A percentile compares a stretch with the other conserved stretches of the same genome.
These are phyloP conservation scores for Calonectria hongkongensis DNA, from an alignment of 2,329 filamentous ascomycete species.

Conservation along the genomic window DNA sequence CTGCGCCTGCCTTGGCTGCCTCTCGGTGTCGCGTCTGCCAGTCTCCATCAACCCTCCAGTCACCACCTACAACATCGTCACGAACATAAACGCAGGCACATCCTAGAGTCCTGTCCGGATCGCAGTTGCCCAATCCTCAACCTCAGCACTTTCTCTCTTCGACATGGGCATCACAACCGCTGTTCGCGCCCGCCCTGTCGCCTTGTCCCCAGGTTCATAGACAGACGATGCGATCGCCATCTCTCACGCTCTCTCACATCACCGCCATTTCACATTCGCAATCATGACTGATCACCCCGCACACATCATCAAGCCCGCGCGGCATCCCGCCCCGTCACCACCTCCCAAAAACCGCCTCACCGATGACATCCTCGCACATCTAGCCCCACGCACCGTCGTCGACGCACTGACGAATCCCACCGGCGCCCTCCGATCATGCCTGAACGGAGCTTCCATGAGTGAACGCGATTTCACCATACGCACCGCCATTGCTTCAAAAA, in stretches of 20 bases:
- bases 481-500: constrained; percentile 81
- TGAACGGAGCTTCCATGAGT: constrained; percentile 76
- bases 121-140: constrained; percentile 40
- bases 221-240: constrained; percentile 54
- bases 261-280: constrained; percentile 48
- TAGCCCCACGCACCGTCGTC: constrained; percentile 77
- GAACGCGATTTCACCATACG: constrained; percentile 84
- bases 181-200: constrained; percentile 48
- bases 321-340: constrained; percentile 63
- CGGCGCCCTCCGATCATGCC: constrained; percentile 73
- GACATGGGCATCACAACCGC: constrained; percentile 55
- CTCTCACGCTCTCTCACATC: constrained; percentile 44
- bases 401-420: constrained; percentile 74
- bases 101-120: constrained; percentile 27
- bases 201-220: constrained; percentile 55
- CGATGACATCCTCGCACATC: constrained; percentile 77
- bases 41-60: constrained; percentile 39
- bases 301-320: constrained; percentile 58
- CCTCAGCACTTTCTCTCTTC: constrained; percentile 50
- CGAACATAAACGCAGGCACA: constrained; percentile 29
- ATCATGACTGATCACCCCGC: constrained; percentile 60
- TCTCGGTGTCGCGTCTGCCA: constrained; percentile 34
- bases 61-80: constrained; percentile 27
- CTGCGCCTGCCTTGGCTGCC: constrained; percentile 35
- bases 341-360: constrained; percentile 65